Base-by-base conservation (phyloP, 345 rosid species). In the Populus pruinosa region DNA sequence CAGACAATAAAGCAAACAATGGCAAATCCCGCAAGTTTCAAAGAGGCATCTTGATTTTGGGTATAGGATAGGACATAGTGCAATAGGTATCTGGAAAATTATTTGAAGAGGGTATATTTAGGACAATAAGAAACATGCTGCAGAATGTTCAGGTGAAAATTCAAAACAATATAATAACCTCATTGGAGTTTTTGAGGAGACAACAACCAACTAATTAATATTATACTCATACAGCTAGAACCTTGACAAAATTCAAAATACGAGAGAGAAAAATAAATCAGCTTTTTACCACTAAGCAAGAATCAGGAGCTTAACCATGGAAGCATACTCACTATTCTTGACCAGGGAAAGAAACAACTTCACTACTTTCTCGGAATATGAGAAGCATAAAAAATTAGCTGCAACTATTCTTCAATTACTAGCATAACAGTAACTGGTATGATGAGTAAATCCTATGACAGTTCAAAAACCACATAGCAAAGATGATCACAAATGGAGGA, bases 1-100 rank as follows among this genome's bases (percentile, higher is more conserved):
- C 92, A 84, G 38, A 94, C 94, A 67, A 94, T 70, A 78, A 92
- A 78, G 83, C 88, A 91, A 86, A 85, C 86, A 76, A 92, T 71
- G 66, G 86, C 80, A 84, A 91, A 38, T 82, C 91, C 98, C 56
- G 78, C 86, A 84, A 89, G 75, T 69, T 79, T 82, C 73, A 84
- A 78, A 14, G 77, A 83, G 77, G 76, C 49, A 41, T 81, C 83
- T 76, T 80, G 86, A 49, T 35, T 75, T 76, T 77, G 86, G 35
- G 78, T 71, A 71, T 83, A 77, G 61, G 92, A 85, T 63, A 88
- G 80, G 79, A 88, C 82, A 85, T 93, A 95, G 69, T 86, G 88
- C 73, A 93, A 74, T 18, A 95, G 94, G 79, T 84, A 95, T 72
- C 99, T 95, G 91, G 72, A 76, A 79, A 72, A 62, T 14, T 38